Conservation (phyloP, 1,284 basidiomycete genomes). For the Ganoderma lingzhi region DNA sequence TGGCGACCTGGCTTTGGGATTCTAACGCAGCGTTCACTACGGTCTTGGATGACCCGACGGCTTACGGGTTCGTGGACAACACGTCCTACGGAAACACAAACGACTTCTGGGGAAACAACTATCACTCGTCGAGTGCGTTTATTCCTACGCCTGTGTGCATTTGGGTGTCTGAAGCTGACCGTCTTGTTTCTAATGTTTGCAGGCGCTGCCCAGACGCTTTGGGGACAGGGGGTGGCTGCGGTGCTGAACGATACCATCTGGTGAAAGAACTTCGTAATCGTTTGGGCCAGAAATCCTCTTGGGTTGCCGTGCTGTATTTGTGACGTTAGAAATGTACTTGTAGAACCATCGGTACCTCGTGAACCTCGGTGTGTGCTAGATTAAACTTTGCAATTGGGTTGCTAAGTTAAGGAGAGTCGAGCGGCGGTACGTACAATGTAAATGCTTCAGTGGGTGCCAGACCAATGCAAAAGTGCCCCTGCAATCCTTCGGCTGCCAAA, state of each 20-base stretch:
- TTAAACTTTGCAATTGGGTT: background rate
- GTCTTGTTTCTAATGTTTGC: background rate
- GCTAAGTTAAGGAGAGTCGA: background rate
- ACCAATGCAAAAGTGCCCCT: too few relatives aligned
- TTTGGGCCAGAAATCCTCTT: background rate
- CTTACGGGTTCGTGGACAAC: slow-evolving; percentile 62
- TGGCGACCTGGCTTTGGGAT: slow-evolving; percentile 60
- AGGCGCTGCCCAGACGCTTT: slow-evolving; percentile 39
- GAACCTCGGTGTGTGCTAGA: background rate
- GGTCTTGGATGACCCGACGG: slow-evolving; percentile 55
- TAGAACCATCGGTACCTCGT: background rate
- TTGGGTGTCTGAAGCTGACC: background rate
- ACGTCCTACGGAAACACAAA: slow-evolving; percentile 55
- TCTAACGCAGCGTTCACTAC: slow-evolving; percentile 58
- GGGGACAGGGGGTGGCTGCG: slow-evolving; percentile 34
- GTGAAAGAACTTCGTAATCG: background rate
- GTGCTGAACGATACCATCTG: slow-evolving; percentile 23
- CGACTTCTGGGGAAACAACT: slow-evolving; percentile 59
- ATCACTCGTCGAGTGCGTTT: slow-evolving; percentile 26
- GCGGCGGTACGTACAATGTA: too few relatives aligned
- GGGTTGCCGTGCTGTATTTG: too few relatives aligned
- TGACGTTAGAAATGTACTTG: background rate
- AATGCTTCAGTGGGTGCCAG: too few relatives aligned
- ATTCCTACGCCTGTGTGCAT: background rate
- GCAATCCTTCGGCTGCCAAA: background rate